A percentile compares a stretch with the other conserved stretches of the same genome.
Evolutionary conservation across 1,284 basidiomycete species (phyloP).

Genomic region (Pisolithus thermaeus): DNA sequence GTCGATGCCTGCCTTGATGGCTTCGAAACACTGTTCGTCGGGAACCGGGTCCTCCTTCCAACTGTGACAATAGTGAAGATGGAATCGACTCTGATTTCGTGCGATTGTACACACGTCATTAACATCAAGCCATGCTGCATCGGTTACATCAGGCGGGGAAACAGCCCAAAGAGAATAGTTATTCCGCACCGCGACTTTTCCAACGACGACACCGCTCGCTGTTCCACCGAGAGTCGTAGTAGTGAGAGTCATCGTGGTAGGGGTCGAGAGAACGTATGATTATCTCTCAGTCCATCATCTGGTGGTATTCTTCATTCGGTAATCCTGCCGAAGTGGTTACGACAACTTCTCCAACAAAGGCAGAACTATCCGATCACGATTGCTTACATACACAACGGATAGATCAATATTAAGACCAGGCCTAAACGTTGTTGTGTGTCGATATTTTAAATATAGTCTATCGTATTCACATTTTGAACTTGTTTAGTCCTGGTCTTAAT

Average conservation of each 20-base stretch:
- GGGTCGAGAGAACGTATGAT: not conserved
- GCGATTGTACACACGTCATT: slow-evolving; percentile 19
- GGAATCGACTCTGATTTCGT: not conserved
- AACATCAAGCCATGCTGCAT: slow-evolving; percentile 23
- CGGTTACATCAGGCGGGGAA: not conserved
- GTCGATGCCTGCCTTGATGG: slow-evolving; percentile 59
- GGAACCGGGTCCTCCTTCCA: slow-evolving; percentile 22
- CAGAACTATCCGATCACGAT: too few relatives aligned
- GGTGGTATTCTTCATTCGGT: not conserved
- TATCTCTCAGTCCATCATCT: too few relatives aligned
- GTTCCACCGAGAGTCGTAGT: slow-evolving; percentile 31
- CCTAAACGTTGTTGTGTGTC: too few relatives aligned
- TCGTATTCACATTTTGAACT: too few relatives aligned
- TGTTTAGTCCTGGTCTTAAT: too few relatives aligned
- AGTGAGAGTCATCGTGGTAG: slow-evolving; percentile 12
- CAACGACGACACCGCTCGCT: slow-evolving; percentile 25
- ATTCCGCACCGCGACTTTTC: slow-evolving; percentile 31
- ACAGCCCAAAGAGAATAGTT: not conserved
- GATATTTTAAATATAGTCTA: too few relatives aligned
- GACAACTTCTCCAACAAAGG: too few relatives aligned
- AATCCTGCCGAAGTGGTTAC: too few relatives aligned
- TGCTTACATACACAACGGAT: too few relatives aligned
- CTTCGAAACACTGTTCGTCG: slow-evolving; percentile 46
- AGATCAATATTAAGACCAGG: too few relatives aligned
- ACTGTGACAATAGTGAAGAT: slow-evolving; percentile 1